Conservation (phyloP, 345 rosid species). For the Barbarea vulgaris region DNA sequence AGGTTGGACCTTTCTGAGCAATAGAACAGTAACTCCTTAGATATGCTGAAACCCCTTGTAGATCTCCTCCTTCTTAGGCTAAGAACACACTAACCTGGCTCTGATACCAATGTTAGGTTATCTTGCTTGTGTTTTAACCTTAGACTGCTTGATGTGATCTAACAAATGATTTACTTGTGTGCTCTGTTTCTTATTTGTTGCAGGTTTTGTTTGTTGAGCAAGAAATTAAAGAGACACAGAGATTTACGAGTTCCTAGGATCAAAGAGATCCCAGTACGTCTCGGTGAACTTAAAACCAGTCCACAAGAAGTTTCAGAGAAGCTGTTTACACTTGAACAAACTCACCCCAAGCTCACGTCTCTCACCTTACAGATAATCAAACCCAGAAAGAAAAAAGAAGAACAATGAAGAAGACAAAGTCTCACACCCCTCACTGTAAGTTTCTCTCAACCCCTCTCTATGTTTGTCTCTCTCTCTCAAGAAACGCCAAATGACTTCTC, state of each 20-base stretch:
- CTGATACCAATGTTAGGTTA: background rate
- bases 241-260: no score
- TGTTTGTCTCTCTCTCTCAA: no score
- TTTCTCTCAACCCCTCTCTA: no score
- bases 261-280: no score
- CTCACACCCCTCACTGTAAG: no score
- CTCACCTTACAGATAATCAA: background rate
- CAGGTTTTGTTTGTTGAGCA: no score
- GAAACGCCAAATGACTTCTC: no score
- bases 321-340: background rate
- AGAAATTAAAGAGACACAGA: no score
- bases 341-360: background rate
- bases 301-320: background rate
- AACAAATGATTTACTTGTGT: background rate
- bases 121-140: background rate
- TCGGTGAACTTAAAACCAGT: background rate
- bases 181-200: no score
- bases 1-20: background rate
- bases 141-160: fast-evolving
- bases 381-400: background rate
- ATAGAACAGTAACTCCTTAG: background rate
- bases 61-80: background rate
- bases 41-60: background rate
- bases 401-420: background rate
- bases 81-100: background rate